Conservation (phyloP, 352 stramenopile genomes). For the Pythium inflatum region DNA sequence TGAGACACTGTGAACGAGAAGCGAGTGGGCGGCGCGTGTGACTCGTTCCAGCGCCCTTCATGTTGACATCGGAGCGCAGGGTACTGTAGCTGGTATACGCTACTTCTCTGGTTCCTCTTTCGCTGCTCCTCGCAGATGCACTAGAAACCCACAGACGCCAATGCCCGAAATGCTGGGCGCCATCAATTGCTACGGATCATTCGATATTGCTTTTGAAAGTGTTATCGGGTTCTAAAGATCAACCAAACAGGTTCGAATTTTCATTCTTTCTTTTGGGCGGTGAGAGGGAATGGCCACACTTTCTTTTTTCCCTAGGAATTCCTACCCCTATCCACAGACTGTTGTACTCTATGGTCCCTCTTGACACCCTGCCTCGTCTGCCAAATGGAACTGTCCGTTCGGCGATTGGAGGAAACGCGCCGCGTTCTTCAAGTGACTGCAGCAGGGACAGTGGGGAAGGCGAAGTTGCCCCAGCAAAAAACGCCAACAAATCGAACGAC, state of each 20-base stretch:
- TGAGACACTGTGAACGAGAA: slow-evolving; percentile 27
- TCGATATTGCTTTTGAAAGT: slow-evolving; percentile 17
- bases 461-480: slow-evolving; percentile 4
- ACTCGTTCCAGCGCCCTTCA: not conserved
- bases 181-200: not conserved
- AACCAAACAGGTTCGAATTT: slow-evolving; percentile 28
- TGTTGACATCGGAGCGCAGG: not conserved
- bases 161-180: no score
- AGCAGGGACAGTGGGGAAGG: not conserved
- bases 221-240: no score
- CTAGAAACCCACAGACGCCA: not conserved
- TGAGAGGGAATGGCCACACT: slow-evolving; percentile 33
- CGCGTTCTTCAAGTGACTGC: slow-evolving; percentile 35
- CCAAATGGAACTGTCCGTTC: slow-evolving; percentile 18
- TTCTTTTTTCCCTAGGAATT: slow-evolving; percentile 30
- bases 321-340: slow-evolving; percentile 21
- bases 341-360: slow-evolving; percentile 24
- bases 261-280: slow-evolving; percentile 5
- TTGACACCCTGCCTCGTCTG: slow-evolving; percentile 24
- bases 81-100: no score
- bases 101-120: no score
- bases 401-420: slow-evolving; percentile 25
- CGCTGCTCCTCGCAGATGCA: no score
- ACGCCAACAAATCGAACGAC: slow-evolving; percentile 7
- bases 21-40: not conserved